These are phyloP conservation scores for Russula sp. DNA, from an alignment of 768 basidiomycete species.

Conservation along the genomic window DNA sequence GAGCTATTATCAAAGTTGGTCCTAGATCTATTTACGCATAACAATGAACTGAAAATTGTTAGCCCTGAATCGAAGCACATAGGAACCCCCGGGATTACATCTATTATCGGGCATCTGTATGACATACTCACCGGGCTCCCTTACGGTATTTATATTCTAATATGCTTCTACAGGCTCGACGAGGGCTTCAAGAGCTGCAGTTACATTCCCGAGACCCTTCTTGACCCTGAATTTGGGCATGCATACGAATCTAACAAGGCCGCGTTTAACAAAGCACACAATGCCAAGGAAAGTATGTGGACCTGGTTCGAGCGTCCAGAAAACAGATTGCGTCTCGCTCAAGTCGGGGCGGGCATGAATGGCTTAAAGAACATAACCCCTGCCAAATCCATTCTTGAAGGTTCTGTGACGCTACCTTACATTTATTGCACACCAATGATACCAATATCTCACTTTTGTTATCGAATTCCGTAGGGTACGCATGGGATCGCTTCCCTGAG, in stretches of 20 bases:
- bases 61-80: slow-evolving; percentile 18
- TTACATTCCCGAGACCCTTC: slow-evolving; percentile 31
- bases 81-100: slow-evolving; percentile 23
- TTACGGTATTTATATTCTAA: not conserved
- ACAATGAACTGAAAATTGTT: not conserved
- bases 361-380: not conserved
- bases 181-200: slow-evolving; percentile 31
- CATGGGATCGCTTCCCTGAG: slow-evolving; percentile 7
- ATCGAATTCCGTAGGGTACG: slow-evolving; percentile 2
- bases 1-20: slow-evolving; percentile 16
- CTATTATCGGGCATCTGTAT: slow-evolving; percentile 18
- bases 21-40: not conserved
- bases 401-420: not conserved
- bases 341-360: slow-evolving; percentile 11
- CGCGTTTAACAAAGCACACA: slow-evolving; percentile 11
- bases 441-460: not conserved
- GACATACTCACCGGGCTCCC: not conserved
- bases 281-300: not conserved
- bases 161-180: slow-evolving; percentile 16
- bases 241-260: not conserved
- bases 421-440: not conserved
- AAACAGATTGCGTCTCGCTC: not conserved
- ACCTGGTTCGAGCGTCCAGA: slow-evolving; percentile 12
- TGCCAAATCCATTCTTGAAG: not conserved
- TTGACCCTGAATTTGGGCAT: slow-evolving; percentile 18